Evolutionary conservation across 148 eudicot genomes (phyloP), one percentile per base, ranked within the genome.

Genomic region (Rhododendron molle): DNA sequence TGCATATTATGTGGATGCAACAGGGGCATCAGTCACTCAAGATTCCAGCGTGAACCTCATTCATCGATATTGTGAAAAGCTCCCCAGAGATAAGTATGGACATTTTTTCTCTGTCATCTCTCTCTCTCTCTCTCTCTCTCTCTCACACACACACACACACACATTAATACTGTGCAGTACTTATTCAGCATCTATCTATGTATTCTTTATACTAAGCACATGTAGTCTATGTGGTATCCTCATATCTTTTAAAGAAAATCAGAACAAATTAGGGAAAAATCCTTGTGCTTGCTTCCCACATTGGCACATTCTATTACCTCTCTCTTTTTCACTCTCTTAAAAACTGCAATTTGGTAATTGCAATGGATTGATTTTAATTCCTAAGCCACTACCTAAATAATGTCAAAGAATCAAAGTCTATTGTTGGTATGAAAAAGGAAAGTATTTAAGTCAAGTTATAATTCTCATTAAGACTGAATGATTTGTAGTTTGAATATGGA

Each of bases 1-100:
- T 84, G 79, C 88, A 80, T 91, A 89, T 84, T 78, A 47, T 74
- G 92, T 93, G 81, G 89, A 89, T 72, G 67, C 78, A 21, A 90
- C 92, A 44, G 92, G 92, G 88, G 91, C 94, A 72, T 91, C 88
- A 58, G 88, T 92, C 18, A 85, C 92, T 81, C 56, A 84, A 74
- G 87, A 90, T 90, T 91, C 92, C 36, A 90, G 92, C 78, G 88
- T 90, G 52, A 89, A 78, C 88, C 86, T 93, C 85, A 85, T 93
- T 65, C 78, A 86, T 78, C 84, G 69, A 88, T 93, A 89, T 84
- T 91, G 91, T 80, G 82, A 69, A 71, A 89, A 86, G 87, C 91
- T 89, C 84, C 91, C 93, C 18, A 58, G 79, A 50, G 92, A 92
- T 43, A 89, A 90, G 96, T 92, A 90, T 50, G 78, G 36, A 60